phyloP scores from a whole-genome alignment of 805 yeast genomes.

The Cyberlindnera euphorbiiphila region DNA sequence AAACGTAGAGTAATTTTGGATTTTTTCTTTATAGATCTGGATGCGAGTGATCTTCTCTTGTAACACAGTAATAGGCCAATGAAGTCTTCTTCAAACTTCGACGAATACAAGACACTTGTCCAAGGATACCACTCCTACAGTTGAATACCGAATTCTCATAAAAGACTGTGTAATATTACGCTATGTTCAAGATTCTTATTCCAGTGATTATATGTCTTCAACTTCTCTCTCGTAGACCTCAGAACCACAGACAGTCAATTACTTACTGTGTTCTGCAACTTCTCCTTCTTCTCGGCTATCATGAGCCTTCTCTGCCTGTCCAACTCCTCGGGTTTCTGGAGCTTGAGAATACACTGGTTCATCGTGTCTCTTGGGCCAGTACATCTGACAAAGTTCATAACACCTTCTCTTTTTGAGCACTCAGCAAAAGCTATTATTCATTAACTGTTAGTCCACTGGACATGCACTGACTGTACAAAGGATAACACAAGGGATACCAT shows the following conservation, averaged over 20 bases:
- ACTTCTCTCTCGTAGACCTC: background rate
- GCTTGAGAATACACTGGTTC: conserved; percentile 57
- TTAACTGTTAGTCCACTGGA: too few species aligned
- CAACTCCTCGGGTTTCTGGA: conserved; percentile 58
- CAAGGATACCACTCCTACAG: background rate
- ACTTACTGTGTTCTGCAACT: too few species aligned
- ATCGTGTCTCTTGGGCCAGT: conserved; percentile 52
- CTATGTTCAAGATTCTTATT: conserved; percentile 5
- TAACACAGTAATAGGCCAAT: too few species aligned
- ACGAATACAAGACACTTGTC: too few species aligned
- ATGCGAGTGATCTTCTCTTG: too few species aligned
- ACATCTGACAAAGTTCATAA: conserved; percentile 67
- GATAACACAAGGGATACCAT: background rate
- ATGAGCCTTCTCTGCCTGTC: conserved; percentile 67
- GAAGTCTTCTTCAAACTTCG: too few species aligned
- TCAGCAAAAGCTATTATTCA: conserved; percentile 47
- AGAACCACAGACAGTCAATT: background rate
- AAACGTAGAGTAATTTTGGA: too few species aligned
- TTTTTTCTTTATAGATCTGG: too few species aligned
- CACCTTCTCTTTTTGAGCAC: conserved; percentile 61
- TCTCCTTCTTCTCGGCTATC: conserved; percentile 52
- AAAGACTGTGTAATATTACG: background rate
- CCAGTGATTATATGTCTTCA: background rate
- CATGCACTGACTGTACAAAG: too few species aligned
- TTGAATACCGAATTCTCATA: background rate